Evolutionary conservation across 768 basidiomycete species (phyloP).

Genomic region (Tubosaeta sp.): DNA sequence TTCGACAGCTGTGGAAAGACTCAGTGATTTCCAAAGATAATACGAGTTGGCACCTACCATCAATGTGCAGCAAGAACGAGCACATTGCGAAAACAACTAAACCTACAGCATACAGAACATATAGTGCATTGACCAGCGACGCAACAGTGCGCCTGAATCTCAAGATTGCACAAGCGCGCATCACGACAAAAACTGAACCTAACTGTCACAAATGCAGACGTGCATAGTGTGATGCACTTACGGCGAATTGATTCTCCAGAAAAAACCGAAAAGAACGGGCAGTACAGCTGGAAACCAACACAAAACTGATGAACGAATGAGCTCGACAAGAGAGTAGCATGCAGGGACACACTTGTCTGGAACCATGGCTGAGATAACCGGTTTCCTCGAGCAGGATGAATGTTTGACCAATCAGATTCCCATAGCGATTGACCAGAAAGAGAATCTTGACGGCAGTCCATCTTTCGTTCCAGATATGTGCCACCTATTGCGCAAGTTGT

Average conservation of each 20-base stretch:
- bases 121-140: neutral
- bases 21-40: neutral
- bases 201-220: neutral
- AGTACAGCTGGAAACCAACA: neutral
- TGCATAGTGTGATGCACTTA: neutral
- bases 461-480: slow-evolving; percentile 12
- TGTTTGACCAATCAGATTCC: slow-evolving; percentile 16
- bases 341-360: neutral
- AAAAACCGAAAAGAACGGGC: neutral
- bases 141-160: slow-evolving; percentile 5
- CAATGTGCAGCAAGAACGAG: neutral
- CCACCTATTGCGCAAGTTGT: slow-evolving; percentile 3
- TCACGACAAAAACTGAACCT: slow-evolving; percentile 20
- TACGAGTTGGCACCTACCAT: neutral
- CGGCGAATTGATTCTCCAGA: slow-evolving; percentile 10
- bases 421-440: slow-evolving; percentile 16
- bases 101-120: slow-evolving; percentile 5
- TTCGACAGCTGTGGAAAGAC: neutral
- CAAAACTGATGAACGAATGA: slow-evolving; percentile 7
- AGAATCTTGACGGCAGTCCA: slow-evolving; percentile 3
- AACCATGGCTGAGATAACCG: slow-evolving; percentile 15
- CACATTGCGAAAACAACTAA: neutral
- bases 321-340: too few relatives aligned
- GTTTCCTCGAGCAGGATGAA: slow-evolving; percentile 20
- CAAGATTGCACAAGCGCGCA: slow-evolving; percentile 24